Base-by-base conservation (phyloP, 306 rosid genomes). In the Mucuna pruriens region DNA sequence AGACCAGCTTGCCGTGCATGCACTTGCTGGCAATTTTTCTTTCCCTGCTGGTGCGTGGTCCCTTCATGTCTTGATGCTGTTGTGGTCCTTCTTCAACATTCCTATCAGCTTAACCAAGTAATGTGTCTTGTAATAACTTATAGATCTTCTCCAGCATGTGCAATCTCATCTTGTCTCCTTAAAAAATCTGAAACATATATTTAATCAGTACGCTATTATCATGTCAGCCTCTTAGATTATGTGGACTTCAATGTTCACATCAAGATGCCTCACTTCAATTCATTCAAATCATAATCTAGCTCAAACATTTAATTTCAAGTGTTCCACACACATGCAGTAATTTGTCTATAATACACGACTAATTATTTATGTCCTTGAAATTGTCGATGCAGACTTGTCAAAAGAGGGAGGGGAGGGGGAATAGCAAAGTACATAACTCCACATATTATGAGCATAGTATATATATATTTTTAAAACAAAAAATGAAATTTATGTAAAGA, bases 51-150 rank as follows among this genome's bases (percentile, higher is more conserved):
- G 29, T 67, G 17, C 23, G 81, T 69, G 69, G 86, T 78, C 89
- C 84, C 84, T 77, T 25, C 57, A 45, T 75, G 84, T 76, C 79
- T 55, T 67, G 62, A 68, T 51, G 76, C 4, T 74, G 66, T 20
- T 70, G 85, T 86, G 85, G 87, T 80, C 89, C 89, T 55, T 29
- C 11, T 40, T 78, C 84, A 72, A 67, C 69, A 68, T 73, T 77
- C 80, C 62, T 63, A 46, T 74, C 51, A 13, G 42, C 17, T 49
- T 67, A 62, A 45, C 40, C 38, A 17, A 23, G 11, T 67, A 36
- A 74, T 67, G 70, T 67, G 74, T 76, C 79, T 26, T 49, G 31
- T 61, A 64, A 76, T 16, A 54, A 31, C 58, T 22, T 16, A 49
- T 70, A 64, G 75, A 75, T 80, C 74, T 23, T 51, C 74, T 67